Conservation (phyloP, 1,139 yeast species). For the Taphrina wiesneri region DNA sequence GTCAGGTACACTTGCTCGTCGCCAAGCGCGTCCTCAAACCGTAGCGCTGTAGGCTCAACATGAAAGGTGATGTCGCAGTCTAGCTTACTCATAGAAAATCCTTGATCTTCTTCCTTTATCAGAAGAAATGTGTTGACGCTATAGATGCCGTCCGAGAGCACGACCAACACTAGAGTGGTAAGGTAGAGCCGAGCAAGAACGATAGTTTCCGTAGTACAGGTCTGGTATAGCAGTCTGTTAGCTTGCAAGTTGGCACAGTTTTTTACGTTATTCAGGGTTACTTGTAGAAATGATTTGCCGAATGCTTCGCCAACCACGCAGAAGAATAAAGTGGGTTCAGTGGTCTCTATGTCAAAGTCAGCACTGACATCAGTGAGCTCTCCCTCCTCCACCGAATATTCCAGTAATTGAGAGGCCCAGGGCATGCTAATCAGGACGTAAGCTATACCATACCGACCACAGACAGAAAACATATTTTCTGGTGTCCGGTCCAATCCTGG, state of each 20-base stretch:
- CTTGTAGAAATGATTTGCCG: constrained; percentile 6
- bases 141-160: neutral
- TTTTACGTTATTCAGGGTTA: neutral
- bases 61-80: neutral
- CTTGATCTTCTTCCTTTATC: neutral
- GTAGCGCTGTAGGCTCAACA: neutral
- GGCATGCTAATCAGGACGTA: constrained; percentile 7
- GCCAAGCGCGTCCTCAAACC: neutral
- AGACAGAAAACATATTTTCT: neutral
- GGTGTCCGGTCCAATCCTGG: neutral
- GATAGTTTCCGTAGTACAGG: neutral
- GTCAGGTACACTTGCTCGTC: neutral
- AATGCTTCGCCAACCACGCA: neutral
- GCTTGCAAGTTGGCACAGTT: neutral
- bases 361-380: neutral
- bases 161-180: neutral
- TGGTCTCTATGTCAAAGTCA: neutral
- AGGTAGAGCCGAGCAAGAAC: neutral
- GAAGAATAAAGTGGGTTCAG: neutral
- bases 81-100: neutral
- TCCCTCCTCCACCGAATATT: neutral
- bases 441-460: neutral
- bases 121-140: neutral
- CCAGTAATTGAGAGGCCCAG: neutral
- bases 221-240: neutral